Base-by-base conservation (phyloP, 164 flowering plant genomes). In the Piper betle region DNA sequence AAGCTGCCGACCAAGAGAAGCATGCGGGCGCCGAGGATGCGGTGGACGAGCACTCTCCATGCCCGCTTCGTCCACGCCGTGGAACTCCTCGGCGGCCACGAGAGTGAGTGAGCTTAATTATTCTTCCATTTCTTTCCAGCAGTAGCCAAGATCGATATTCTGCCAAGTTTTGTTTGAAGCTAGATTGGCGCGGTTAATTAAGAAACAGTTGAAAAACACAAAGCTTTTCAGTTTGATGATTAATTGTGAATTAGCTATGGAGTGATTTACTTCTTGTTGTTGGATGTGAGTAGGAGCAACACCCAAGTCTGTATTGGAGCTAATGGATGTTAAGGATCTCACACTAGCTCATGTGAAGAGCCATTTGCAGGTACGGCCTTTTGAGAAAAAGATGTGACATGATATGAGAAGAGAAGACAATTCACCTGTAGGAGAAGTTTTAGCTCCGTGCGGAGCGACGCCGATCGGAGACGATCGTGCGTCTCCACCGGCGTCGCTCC, bases 81-180 rank as follows among this genome's bases (percentile, higher is more conserved):
- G 16, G 87, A 84, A 70, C 87, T 81, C 46, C 85, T 84, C 10
- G 91, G 91, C 1, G 91, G 91, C 62, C 91, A 84, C 78, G 91
- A 84, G 77, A 84, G 91, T 84, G 78, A 38, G 58, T 16, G 3
- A 52, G 18, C 41, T 39, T 18, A 17, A n/a, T 43, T 43, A 43
- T 7, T 6, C 12, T 10, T 43, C 12, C 8, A 15, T 43, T 2
- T 43, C 12, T 15, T 43, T 1, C 8, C 50, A 3, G 8, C 12
- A 2, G 12, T 43, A 15, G 12, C 8, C 12, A 7, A 43, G 8
- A 3, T 43, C 50, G 50, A 8, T 43, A 8, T 6, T 43, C 8
- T 43, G 5, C 6, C 2, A 43, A 15, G 1, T 43, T 2, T 8
- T 43, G 50, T 10, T 8, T 43, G 50, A 15, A 43, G 48, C 62